Base-by-base conservation (phyloP, 768 basidiomycete species). In the Chalciporus pseudorubinellus region DNA sequence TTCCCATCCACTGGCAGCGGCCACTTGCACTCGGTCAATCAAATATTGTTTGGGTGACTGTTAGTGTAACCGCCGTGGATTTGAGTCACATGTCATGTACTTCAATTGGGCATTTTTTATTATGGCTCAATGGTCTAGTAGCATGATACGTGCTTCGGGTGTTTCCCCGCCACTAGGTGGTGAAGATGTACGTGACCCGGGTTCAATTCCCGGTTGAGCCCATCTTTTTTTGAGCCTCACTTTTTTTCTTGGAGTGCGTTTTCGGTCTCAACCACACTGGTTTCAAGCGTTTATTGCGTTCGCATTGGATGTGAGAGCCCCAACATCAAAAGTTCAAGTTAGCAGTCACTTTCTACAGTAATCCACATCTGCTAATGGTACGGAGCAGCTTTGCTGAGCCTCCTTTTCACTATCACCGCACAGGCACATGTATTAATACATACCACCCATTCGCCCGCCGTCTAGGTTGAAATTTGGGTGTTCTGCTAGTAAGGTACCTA, bases 101-200 rank as follows among this genome's bases (percentile, higher is more conserved):
- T 3, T 31, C 29, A 31, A 31, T 9, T 31, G 9, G 12, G 8
- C 3, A 2, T 3, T 4, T 31, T 31, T 3, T 6, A 31, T 9
- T n/a, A 46, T n/a, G 61, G 64, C 64, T 66, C 62, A 69, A 69
- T 67, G 67, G 66, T 67, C 67, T 69, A 67, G 66, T 67, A 36
- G 67, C 59, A 67, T 68, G 66, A 67, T 67, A 67, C 66, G 66
- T 66, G 67, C 66, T 68, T 67, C 66, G 66, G 66, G 66, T 50
- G 39, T 42, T 43, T 7, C 50, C 60, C 63, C 55, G 2, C 63
- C 58, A 62, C 55, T 3, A 4, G 52, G 56, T 67, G 67, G 66
- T 53, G 59, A 67, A 64, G 57, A 67, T 67, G 64, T 67, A 66
- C 66, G 66, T 67, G 66, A 64, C 66, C 66, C 66, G 66, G 66